Conservation (phyloP, 2,329 filamentous ascomycete species). For the Fusarium sp. region DNA sequence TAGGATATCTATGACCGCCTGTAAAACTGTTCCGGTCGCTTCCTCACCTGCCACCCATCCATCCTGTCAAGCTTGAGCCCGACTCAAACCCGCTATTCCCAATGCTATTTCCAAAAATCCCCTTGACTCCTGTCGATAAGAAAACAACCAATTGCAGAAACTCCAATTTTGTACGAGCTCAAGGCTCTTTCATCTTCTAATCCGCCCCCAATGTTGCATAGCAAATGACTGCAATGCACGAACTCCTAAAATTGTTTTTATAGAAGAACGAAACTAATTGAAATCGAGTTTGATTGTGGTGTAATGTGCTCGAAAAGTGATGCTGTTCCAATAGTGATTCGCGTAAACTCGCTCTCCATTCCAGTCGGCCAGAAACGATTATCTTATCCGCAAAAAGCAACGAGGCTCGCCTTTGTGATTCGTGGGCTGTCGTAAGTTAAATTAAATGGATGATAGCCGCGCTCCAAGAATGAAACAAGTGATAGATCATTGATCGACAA, state of each 20-base stretch:
- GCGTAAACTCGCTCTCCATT: neutral
- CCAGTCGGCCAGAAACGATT: neutral
- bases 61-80: neutral
- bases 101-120: slow-evolving; percentile 11
- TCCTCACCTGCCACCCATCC: neutral
- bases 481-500: slow-evolving; percentile 24
- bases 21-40: slow-evolving; percentile 14
- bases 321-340: slow-evolving; percentile 14
- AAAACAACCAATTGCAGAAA: slow-evolving; percentile 16
- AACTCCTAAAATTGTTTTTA: slow-evolving; percentile 4
- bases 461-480: neutral
- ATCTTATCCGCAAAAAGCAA: neutral
- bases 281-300: slow-evolving; percentile 23
- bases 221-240: slow-evolving; percentile 9
- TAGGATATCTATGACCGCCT: slow-evolving; percentile 35
- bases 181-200: slow-evolving; percentile 3
- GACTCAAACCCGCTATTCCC: neutral
- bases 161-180: slow-evolving; percentile 20
- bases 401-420: neutral
- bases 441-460: slow-evolving; percentile 3
- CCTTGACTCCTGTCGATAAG: slow-evolving; percentile 13
- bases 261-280: slow-evolving; percentile 9
- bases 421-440: slow-evolving; percentile 17
- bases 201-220: neutral
- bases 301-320: slow-evolving; percentile 10